These are phyloP conservation scores for Hsuehochloa calcarea DNA, from an alignment of 176 grass and related monocot genomes.

Conservation along the genomic window DNA sequence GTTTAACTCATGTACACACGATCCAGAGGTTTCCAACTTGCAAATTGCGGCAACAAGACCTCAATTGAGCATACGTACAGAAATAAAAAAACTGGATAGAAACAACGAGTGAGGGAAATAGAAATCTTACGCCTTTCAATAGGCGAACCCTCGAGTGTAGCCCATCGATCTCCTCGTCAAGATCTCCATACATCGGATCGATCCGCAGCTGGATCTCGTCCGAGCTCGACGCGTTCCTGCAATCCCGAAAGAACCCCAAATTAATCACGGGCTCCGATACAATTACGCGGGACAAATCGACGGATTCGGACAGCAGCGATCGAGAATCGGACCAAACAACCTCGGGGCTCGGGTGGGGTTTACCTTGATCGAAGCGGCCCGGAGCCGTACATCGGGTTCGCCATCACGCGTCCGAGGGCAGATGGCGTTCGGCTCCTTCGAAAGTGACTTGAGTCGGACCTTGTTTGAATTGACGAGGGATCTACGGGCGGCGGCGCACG, in stretches of 20 bases:
- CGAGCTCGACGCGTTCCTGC: conserved; percentile 48
- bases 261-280: neutral
- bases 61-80: neutral
- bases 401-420: conserved; percentile 28
- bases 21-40: neutral
- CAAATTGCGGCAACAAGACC: neutral
- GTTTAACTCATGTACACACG: neutral
- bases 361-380: conserved; percentile 78
- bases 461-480: neutral
- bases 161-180: conserved; percentile 72
- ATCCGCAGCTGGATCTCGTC: conserved; percentile 83
- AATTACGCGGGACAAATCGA: neutral
- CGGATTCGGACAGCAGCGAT: neutral
- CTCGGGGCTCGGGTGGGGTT: neutral
- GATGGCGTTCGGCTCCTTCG: neutral
- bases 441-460: neutral
- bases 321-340: neutral
- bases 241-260: conserved; percentile 1
- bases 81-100: neutral
- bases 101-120: neutral
- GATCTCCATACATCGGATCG: conserved; percentile 60
- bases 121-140: conserved; percentile 56
- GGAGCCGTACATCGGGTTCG: conserved; percentile 58
- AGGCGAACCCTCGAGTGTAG: conserved; percentile 49
- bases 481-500: neutral